A percentile compares a stretch with the other conserved stretches of the same genome.
phyloP scores from a whole-genome alignment of 2,329 filamentous ascomycete genomes.

The Exophiala sp. region DNA sequence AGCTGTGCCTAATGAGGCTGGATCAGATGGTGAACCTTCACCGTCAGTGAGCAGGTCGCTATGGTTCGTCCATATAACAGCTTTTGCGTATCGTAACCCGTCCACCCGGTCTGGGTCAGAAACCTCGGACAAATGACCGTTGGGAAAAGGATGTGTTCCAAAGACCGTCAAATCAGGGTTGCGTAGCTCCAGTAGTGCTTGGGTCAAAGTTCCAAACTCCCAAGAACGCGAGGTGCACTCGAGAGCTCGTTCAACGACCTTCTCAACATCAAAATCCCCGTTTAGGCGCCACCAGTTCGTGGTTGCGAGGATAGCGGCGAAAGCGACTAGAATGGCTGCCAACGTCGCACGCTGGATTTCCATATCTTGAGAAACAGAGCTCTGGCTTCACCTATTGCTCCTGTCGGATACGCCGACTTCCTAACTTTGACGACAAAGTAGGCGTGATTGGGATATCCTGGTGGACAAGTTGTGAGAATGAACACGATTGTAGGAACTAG shows the following conservation, averaged over 20 bases:
- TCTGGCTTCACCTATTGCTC: too few relatives aligned
- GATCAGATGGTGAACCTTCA: constrained; percentile 33
- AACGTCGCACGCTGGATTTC: too few relatives aligned
- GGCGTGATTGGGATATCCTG: too few relatives aligned
- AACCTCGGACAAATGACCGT: constrained; percentile 2
- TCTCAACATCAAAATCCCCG: background rate
- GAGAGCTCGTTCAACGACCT: constrained; percentile 1
- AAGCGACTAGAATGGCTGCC: constrained; percentile 1
- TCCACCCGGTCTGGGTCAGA: background rate
- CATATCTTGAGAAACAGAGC: too few relatives aligned
- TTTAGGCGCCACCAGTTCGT: background rate
- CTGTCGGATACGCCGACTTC: too few relatives aligned
- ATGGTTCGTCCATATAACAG: constrained; percentile 3
- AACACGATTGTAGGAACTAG: too few relatives aligned
- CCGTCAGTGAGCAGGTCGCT: constrained; percentile 4
- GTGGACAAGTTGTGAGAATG: too few relatives aligned
- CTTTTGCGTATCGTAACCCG: constrained; percentile 2
- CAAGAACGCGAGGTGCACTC: constrained; percentile 7
- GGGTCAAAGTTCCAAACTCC: constrained; percentile 17
- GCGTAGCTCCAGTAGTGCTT: constrained; percentile 24
- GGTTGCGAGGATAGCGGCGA: background rate
- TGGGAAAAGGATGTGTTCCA: constrained; percentile 7
- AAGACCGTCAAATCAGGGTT: constrained; percentile 19
- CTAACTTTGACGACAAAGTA: too few relatives aligned
- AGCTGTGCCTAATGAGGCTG: constrained; percentile 44